Evolutionary conservation across 2,329 filamentous ascomycete species (phyloP), one percentile per base, ranked within the genome.

Genomic region (Trichophyton rubrum): DNA sequence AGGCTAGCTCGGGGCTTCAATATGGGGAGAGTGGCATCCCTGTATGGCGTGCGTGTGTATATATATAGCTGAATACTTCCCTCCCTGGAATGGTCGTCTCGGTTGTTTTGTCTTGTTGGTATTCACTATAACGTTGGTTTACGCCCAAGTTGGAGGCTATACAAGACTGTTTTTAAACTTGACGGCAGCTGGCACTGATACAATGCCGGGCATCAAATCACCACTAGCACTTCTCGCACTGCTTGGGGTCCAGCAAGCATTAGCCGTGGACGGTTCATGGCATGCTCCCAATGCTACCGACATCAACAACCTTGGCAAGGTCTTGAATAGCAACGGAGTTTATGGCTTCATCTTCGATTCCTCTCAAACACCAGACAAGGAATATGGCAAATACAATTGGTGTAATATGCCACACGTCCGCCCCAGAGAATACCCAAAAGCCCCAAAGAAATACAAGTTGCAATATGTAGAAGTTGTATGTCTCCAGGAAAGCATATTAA

Each of bases 351-450:
- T 88, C 17, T 93, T 85, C 74, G 84, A 89, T 68, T 79, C 80
- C 38, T 89, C 86, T 0, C 65, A 74, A 1, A 81, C 82, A 0
- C 82, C 87, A 0, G 74, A 78, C 59, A 68, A 72, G 0, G 66
- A 76, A 41, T 86, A 88, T 72, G 82, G 83, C 4, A 79, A 75
- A 1, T 91, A 91, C 73, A 90, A 92, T 71, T 92, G 79, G 79
- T 93, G 89, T 73, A 91, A 93, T 68, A 93, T 93, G 88, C 89
- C 89, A 0, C 89, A 92, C 73, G 86, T 88, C n/a, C 80, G 88
- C 35, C 74, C 71, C 22, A 72, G 73, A 13, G 86, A 89, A 67
- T 93, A 93, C 68, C 71, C 78, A 13, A 78, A 73, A 62, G 75
- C 80, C 0, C 67, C 75, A 1, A 64, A 72, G 0, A 80, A 80